phyloP scores from a whole-genome alignment of 768 basidiomycete genomes.

The Scleroderma citrinum region DNA sequence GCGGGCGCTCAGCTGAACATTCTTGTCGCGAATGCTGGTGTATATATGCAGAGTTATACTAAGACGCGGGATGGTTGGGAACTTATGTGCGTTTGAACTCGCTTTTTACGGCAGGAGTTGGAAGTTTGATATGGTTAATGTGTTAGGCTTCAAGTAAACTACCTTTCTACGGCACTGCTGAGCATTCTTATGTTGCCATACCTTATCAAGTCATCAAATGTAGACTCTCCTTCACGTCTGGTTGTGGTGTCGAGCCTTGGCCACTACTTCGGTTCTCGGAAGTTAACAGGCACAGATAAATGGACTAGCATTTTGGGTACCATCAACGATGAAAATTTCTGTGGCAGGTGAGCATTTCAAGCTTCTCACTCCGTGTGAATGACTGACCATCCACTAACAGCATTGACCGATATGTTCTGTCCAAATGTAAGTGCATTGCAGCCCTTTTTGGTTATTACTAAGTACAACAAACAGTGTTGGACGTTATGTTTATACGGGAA shows the following conservation, averaged over 20 bases:
- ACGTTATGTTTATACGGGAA: constrained; percentile 30
- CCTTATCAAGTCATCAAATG: constrained; percentile 20
- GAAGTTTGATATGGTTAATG: not conserved
- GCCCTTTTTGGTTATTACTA: not conserved
- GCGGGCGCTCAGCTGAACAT: constrained; percentile 17
- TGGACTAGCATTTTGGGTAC: constrained; percentile 18
- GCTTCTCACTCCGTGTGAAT: not conserved
- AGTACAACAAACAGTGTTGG: constrained; percentile 19
- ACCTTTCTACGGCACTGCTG: constrained; percentile 28
- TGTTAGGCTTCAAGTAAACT: constrained; percentile 32
- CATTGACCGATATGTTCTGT: constrained; percentile 14
- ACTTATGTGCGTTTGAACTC: constrained; percentile 25
- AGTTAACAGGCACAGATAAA: constrained; percentile 1
- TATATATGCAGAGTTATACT: constrained; percentile 11
- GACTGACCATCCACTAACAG: constrained; percentile 2
- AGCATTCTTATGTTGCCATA: constrained; percentile 30
- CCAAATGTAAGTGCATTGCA: constrained; percentile 18
- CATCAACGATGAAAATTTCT: constrained; percentile 20
- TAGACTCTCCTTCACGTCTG: constrained; percentile 20
- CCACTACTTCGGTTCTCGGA: constrained; percentile 13
- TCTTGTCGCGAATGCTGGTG: constrained; percentile 29
- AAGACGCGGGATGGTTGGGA: constrained; percentile 46
- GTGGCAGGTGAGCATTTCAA: constrained; percentile 11
- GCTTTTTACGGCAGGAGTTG: too few species aligned
- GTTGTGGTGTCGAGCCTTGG: constrained; percentile 28